Evolutionary conservation across 352 stramenopile genomes (phyloP), one percentile per base, ranked within the genome.

Genomic region (Pythium brassicae): DNA sequence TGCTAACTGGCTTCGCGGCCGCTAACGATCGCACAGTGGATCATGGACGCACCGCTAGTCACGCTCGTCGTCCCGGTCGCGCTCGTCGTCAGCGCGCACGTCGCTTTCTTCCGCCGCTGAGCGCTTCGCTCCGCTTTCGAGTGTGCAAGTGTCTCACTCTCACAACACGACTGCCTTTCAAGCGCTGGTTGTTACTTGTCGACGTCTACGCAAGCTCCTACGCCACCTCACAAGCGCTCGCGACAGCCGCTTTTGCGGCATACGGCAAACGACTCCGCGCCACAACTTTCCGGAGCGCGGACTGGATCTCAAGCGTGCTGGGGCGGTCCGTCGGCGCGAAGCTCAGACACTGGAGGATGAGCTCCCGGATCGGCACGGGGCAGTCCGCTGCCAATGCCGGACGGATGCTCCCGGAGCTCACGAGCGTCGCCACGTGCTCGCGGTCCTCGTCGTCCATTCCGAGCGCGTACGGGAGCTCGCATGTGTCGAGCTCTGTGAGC

Each of bases 401-500:
- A 26, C 76, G 72, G 34, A 86, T 74, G 50, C 63, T 71, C 2
- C 71, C 74, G 1, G 71, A 75, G 43, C 71, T 73, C 35, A 83
- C 65, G 19, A 86, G 68, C 52, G 79, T 50, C 8, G 75, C 73
- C 12, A 86, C 74, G 52, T 80, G 68, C 26, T 75, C 65, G 20
- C 66, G 67, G 2, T 57, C 69, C 8, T 53, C 17, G 43, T 76
- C 68, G 25, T 78, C 73, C 55, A 81, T 62, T 6, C 70, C 75
- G 7, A 57, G 62, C 17, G 59, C 53, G 32, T 78, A 85, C 10
- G 76, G 76, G 8, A 71, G 54, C 49, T 81, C 57, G 19, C 73
- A 78, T n/a, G 76, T 85, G 40, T 87, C 76, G 8, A 87, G 59
- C 44, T 86, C 76, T 0, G 73, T 84, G n/a, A 86, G 49, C 34